Evolutionary conservation across 78 protist genomes (phyloP), one percentile per base, ranked within the genome.

Genomic region (Guillardia theta): DNA sequence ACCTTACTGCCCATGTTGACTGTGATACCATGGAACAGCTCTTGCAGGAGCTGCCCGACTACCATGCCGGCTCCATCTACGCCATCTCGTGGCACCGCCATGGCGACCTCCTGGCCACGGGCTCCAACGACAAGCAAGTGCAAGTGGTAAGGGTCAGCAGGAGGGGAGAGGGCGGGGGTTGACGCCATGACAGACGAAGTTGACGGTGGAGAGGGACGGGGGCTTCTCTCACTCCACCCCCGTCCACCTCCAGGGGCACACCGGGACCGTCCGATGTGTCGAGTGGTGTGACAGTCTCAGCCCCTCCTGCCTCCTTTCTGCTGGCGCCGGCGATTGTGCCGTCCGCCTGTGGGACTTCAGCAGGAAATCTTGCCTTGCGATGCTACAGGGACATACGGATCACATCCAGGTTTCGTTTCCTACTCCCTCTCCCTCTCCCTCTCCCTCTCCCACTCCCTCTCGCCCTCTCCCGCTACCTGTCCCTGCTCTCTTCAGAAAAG

Each of bases 11-110:
- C 58, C 30, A 50, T 15, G 10, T 10, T 50, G 58, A 50, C 15
- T 15, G 10, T 50, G 58, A 50, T 50, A 15, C 58, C 15, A 50
- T 50, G 58, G 30, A 50, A 50, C 30, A 4, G 83, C 45, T 70
- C n/a, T 36, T 22, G 41, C 36, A 22, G 33, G 83, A 70, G 83
- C 45, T 70, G 41, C 45, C 33, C 4, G 83, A 70, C 5, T 70
- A 33, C 83, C 83, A 70, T 43, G 83, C 83, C n/a, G 83, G 83
- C 41, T 70, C 83, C 4, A 70, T 70, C 83, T 70, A 70, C 41
- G 83, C 36, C 45, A 33, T 33, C 3, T 36, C 83, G 6, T 70
- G 83, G 83, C 83, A 70, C 83, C 41, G 46, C 10, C n/a, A 15
- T 2, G 83, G 83, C 46, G 0, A 18, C 1, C 5, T 70, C n/a